Evolutionary conservation across 768 basidiomycete genomes (phyloP).

Genomic region (Hydnomerulius pinastri): DNA sequence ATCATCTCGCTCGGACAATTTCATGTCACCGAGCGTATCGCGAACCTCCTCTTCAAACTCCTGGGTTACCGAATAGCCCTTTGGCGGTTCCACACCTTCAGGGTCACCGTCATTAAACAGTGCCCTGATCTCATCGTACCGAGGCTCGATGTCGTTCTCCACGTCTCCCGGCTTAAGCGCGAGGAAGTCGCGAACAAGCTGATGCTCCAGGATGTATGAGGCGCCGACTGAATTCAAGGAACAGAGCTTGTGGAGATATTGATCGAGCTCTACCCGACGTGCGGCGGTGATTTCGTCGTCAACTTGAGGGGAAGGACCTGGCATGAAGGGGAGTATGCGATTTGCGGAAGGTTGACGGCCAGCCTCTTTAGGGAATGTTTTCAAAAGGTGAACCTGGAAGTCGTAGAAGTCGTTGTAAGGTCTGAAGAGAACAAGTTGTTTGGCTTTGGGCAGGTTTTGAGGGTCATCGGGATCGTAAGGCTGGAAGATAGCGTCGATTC

Average conservation of each 20-base stretch:
- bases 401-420: conserved; percentile 99
- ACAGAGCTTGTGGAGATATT: conserved; percentile 83
- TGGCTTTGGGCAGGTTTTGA: conserved; percentile 59
- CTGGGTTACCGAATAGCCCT: conserved; percentile 28
- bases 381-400: conserved; percentile 88
- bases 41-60: conserved; percentile 47
- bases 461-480: conserved; percentile 70
- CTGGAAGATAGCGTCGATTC: conserved; percentile 86
- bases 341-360: conserved; percentile 68
- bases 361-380: conserved; percentile 88
- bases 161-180: conserved; percentile 85
- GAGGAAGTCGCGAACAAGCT: conserved; percentile 81
- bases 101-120: conserved; percentile 41
- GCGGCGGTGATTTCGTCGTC: conserved; percentile 82
- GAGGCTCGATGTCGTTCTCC: conserved; percentile 64
- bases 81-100: conserved; percentile 37
- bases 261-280: conserved; percentile 81
- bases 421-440: conserved; percentile 86
- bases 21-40: conserved; percentile 49
- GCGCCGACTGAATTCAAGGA: conserved; percentile 65
- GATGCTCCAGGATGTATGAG: conserved; percentile 79
- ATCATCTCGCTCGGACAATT: conserved; percentile 48
- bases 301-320: conserved; percentile 85
- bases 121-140: conserved; percentile 58
- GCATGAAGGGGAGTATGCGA: conserved; percentile 95